Percentiles rank a stretch among this genome's conserved stretches.
Conservation (phyloP, 495 filamentous ascomycete genomes). For the Daldinia vernicosa region DNA sequence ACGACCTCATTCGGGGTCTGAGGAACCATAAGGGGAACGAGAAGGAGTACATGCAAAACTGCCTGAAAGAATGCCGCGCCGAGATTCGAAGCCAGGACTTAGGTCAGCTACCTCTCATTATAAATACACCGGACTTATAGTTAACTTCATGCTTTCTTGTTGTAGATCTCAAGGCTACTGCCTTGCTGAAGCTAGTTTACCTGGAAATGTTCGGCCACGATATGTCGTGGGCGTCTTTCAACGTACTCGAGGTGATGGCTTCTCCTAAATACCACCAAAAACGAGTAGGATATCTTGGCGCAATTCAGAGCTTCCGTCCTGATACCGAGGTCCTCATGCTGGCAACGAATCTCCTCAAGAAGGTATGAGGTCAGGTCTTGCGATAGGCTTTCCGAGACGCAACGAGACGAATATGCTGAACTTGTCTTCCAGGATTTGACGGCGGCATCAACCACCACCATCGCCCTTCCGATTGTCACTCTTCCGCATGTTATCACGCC, state of each 20-base stretch:
- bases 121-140: not conserved
- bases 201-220: conserved; percentile 99
- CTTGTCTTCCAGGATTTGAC: conserved; percentile 72
- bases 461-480: conserved; percentile 84
- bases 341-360: conserved; percentile 95
- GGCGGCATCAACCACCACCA: conserved; percentile 74
- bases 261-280: conserved; percentile 94
- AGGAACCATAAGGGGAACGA: conserved; percentile 93
- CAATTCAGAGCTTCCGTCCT: conserved; percentile 92
- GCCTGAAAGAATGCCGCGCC: conserved; percentile 89
- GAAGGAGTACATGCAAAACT: conserved; percentile 89
- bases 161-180: conserved; percentile 92
- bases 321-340: conserved; percentile 98
- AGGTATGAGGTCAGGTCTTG: conserved; percentile 60
- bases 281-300: conserved; percentile 93
- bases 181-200: conserved; percentile 92
- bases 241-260: conserved; percentile 98
- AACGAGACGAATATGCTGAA: conserved; percentile 19
- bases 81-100: conserved; percentile 93
- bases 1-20: conserved; percentile 96
- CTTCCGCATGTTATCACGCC: conserved; percentile 92
- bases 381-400: conserved; percentile 5
- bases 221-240: conserved; percentile 99
- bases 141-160: conserved; percentile 36
- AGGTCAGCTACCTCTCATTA: conserved; percentile 61